These are phyloP conservation scores for Leavenworthia alabamica DNA, from an alignment of 345 rosid species.

Conservation along the genomic window DNA sequence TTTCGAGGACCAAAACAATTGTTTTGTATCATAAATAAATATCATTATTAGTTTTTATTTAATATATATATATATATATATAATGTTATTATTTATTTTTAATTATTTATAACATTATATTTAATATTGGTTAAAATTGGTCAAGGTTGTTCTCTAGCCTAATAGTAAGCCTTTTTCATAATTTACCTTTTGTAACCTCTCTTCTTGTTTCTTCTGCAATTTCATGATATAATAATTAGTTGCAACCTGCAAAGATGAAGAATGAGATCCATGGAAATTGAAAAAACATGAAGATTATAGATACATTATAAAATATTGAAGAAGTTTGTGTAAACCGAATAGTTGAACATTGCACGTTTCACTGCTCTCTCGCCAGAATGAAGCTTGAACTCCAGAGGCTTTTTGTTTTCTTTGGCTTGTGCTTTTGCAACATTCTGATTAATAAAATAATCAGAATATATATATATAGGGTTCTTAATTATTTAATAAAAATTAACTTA, in stretches of 20 bases:
- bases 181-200: constrained; percentile 58
- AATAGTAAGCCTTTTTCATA: background rate
- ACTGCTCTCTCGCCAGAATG: constrained; percentile 74
- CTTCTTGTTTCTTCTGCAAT: constrained; percentile 50
- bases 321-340: constrained; percentile 40
- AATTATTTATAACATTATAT: too few species aligned
- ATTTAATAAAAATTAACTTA: too few species aligned
- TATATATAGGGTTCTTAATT: background rate
- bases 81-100: too few species aligned
- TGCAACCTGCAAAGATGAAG: constrained; percentile 46
- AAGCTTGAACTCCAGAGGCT: constrained; percentile 60
- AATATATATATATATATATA: too few species aligned
- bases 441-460: background rate
- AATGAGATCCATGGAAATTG: background rate
- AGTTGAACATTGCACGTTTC: constrained; percentile 81
- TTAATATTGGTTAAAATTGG: background rate
- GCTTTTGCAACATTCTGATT: constrained; percentile 30
- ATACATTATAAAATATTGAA: background rate
- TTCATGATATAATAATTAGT: constrained; percentile 56
- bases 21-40: too few species aligned
- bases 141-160: background rate
- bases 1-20: too few species aligned
- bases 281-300: background rate
- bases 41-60: too few species aligned
- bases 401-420: constrained; percentile 55